A percentile compares a stretch with the other conserved stretches of the same genome.
Conservation (phyloP, 2,329 filamentous ascomycete species). For the Fusarium multiceps region DNA sequence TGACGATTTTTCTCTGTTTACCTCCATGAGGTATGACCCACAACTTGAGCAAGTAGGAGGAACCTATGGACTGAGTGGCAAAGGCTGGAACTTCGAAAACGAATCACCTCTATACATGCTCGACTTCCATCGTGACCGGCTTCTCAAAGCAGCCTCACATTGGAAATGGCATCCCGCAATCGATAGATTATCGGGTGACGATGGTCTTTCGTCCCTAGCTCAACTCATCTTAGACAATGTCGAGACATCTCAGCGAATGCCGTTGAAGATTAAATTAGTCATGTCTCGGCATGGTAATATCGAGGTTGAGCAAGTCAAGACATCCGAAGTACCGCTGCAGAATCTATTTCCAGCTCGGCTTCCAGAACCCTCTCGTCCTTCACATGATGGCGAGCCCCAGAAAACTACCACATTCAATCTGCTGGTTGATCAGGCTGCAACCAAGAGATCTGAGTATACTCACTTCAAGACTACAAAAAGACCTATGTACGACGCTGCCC, state of each 20-base stretch:
- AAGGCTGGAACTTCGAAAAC: constrained; percentile 64
- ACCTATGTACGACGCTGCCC: constrained; percentile 76
- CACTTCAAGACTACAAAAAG: constrained; percentile 87
- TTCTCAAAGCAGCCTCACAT: constrained; percentile 71
- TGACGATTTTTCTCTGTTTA: constrained; percentile 71
- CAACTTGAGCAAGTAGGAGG: constrained; percentile 60
- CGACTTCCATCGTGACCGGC: constrained; percentile 79
- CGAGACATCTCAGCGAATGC: constrained; percentile 47
- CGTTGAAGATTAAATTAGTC: constrained; percentile 66
- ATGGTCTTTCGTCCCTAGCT: constrained; percentile 58
- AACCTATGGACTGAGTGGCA: constrained; percentile 50
- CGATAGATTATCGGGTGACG: constrained; percentile 56
- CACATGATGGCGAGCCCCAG: constrained; percentile 39
- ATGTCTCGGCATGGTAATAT: constrained; percentile 63
- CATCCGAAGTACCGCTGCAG: constrained; percentile 55
- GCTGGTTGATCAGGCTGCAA: constrained; percentile 57
- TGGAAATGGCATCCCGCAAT: constrained; percentile 66
- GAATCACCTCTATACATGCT: constrained; percentile 81
- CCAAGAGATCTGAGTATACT: constrained; percentile 71
- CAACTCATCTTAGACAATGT: constrained; percentile 52
- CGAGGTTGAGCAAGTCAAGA: constrained; percentile 53
- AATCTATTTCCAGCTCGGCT: constrained; percentile 69
- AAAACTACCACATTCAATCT: constrained; percentile 55
- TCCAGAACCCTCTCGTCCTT: constrained; percentile 55
- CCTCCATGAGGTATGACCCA: constrained; percentile 78